Conservation (phyloP, 768 basidiomycete species). For the Lentinula sp. region DNA sequence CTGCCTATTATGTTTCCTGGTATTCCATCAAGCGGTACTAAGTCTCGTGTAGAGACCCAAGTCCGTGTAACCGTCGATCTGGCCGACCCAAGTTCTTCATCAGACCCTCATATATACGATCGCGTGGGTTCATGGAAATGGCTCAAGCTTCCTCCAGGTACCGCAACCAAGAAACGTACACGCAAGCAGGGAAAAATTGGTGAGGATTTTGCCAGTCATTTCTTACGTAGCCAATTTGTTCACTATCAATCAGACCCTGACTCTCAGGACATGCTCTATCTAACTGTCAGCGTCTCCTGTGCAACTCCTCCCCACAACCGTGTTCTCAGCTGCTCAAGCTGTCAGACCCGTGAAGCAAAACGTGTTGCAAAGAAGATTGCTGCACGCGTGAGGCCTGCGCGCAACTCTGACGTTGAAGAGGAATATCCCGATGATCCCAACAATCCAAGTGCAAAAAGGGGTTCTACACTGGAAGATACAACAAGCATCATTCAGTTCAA, state of each 20-base stretch:
- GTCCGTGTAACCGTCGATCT: constrained; percentile 80
- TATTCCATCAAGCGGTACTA: constrained; percentile 77
- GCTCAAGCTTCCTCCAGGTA: constrained; percentile 73
- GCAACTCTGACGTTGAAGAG: constrained; percentile 50
- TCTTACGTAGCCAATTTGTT: constrained; percentile 15
- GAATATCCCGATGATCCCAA: constrained; percentile 54
- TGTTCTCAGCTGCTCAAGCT: constrained; percentile 82
- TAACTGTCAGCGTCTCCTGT: constrained; percentile 72
- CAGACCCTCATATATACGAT: constrained; percentile 62
- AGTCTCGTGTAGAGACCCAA: constrained; percentile 94
- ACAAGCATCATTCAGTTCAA: constrained; percentile 94
- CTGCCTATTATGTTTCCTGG: constrained; percentile 79
- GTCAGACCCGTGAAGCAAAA: constrained; percentile 86
- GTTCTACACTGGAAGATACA: constrained; percentile 50
- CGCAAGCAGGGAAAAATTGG: constrained; percentile 83
- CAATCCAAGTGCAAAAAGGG: constrained; percentile 37
- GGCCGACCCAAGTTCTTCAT: constrained; percentile 58
- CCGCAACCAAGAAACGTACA: constrained; percentile 78
- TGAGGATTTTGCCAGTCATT: constrained; percentile 22
- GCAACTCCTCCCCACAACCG: constrained; percentile 72
- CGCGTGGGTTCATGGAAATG: constrained; percentile 89
- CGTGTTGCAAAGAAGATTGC: constrained; percentile 87
- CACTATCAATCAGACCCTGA: constrained; percentile 46
- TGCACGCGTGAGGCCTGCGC: constrained; percentile 68
- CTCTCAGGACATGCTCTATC: constrained; percentile 63